Evolutionary conservation across 257 asterid species (phyloP).

Genomic region (Rhazya stricta): DNA sequence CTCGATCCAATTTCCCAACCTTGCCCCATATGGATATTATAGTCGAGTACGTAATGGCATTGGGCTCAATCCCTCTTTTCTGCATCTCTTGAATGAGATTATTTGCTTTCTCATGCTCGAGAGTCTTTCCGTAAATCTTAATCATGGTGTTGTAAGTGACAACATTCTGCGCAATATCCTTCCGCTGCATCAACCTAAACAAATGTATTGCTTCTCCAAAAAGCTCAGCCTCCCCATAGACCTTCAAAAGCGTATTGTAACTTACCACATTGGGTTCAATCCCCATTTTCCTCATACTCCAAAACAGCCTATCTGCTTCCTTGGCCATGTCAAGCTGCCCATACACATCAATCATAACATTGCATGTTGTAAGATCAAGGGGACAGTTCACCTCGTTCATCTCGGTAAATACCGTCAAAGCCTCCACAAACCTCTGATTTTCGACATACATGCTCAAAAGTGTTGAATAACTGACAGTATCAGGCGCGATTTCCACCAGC

Average conservation of each 20-base stretch:
- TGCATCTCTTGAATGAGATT: constrained; percentile 92
- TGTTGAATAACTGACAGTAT: constrained; percentile 80
- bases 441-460: constrained; percentile 69
- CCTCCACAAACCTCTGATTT: constrained; percentile 71
- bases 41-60: constrained; percentile 80
- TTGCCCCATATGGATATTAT: constrained; percentile 91
- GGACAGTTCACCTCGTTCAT: constrained; percentile 65
- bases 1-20: constrained; percentile 76
- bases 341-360: constrained; percentile 89
- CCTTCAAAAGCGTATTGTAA: constrained; percentile 81
- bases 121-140: constrained; percentile 80
- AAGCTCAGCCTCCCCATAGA: constrained; percentile 88
- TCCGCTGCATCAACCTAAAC: constrained; percentile 94
- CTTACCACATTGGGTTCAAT: constrained; percentile 88
- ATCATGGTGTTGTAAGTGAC: constrained; percentile 96
- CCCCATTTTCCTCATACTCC: constrained; percentile 86
- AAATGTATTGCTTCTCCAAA: constrained; percentile 94
- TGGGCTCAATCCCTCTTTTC: constrained; percentile 72
- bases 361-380: constrained; percentile 79
- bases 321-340: constrained; percentile 96
- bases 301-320: constrained; percentile 85
- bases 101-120: constrained; percentile 90
- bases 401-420: constrained; percentile 66
- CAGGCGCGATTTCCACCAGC: constrained; percentile 53
- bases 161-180: constrained; percentile 72